These are phyloP conservation scores for Penicillium paxilli DNA, from an alignment of 495 filamentous ascomycete species.

Conservation along the genomic window DNA sequence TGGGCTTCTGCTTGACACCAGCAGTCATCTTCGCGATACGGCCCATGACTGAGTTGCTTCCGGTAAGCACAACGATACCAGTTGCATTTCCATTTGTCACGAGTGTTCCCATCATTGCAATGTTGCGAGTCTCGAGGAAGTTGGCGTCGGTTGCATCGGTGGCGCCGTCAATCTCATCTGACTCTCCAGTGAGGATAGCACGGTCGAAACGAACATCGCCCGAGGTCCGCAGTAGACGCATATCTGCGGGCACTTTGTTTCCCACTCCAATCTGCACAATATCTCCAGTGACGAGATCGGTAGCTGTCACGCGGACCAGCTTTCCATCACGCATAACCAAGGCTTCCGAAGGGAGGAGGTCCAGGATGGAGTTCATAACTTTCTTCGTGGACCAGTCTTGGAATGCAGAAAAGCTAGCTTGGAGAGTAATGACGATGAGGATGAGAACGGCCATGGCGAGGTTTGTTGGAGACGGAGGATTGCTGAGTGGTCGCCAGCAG, in stretches of 20 bases:
- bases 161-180: slow-evolving; percentile 58
- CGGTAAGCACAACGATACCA: slow-evolving; percentile 64
- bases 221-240: slow-evolving; percentile 63
- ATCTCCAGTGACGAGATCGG: slow-evolving; percentile 69
- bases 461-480: slow-evolving; percentile 66
- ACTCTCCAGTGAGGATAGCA: slow-evolving; percentile 70
- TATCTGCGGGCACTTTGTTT: slow-evolving; percentile 71
- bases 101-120: slow-evolving; percentile 71
- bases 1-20: slow-evolving; percentile 61
- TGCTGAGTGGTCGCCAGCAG: slow-evolving; percentile 71
- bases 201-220: slow-evolving; percentile 72
- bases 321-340: slow-evolving; percentile 59
- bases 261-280: slow-evolving; percentile 64
- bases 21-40: slow-evolving; percentile 69
- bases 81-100: slow-evolving; percentile 65
- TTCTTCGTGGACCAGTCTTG: slow-evolving; percentile 65
- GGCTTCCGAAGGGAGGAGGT: slow-evolving; percentile 66
- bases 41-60: slow-evolving; percentile 62
- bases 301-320: slow-evolving; percentile 47
- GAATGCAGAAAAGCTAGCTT: slow-evolving; percentile 69
- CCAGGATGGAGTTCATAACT: slow-evolving; percentile 66
- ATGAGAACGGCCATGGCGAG: slow-evolving; percentile 69
- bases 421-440: slow-evolving; percentile 64
- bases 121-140: slow-evolving; percentile 71
- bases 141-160: slow-evolving; percentile 65